Evolutionary conservation across 2,329 filamentous ascomycete genomes (phyloP), one percentile per base, ranked within the genome.

Genomic region (Cladobotryum protrusum): DNA sequence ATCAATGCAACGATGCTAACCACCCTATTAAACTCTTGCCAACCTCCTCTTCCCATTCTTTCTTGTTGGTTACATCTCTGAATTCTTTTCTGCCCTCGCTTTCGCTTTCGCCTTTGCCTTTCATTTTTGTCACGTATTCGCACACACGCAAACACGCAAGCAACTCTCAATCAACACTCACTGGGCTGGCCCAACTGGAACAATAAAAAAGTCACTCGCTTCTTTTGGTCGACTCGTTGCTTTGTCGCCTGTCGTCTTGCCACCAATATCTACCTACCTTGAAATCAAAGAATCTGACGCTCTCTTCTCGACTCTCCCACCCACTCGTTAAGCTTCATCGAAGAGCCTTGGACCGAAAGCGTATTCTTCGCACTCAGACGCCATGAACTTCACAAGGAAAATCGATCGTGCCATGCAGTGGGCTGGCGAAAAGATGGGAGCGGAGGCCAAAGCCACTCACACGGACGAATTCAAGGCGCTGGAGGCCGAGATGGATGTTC

Each of bases 321-420:
- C 24, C 11, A 2, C 24, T 29, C 24, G 24, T 29, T 8, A 29
- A 29, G 24, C 6, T 29, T 29, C 24, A 29, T 29, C 24, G 24
- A 29, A 29, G 24, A 29, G 24, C 24, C 24, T 9, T 29, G 24
- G 11, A 8, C 11, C 24, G 11, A 9, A 29, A 39, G 9, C 14
- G 5, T 14, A n/a, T 11, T 14, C 20, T 33, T 20, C 5, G 9
- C 37, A 47, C 43, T 42, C 48, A 53, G 52, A 43, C 54, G 66
- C 40, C 33, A 81, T 81, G 78, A 72, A 76, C 60, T 73, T 82
- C 61, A 77, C 74, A 71, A 96, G 95, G 77, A 96, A 95, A 68
- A 83, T 97, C 66, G 92, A 91, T 72, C 86, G 92, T 64, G 85
- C 95, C 76, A 95, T 92, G 75, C 92, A 97, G 85, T 97, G 92